Base-by-base conservation (phyloP, 2,329 filamentous ascomycete species). In the Aspergillus sp. region DNA sequence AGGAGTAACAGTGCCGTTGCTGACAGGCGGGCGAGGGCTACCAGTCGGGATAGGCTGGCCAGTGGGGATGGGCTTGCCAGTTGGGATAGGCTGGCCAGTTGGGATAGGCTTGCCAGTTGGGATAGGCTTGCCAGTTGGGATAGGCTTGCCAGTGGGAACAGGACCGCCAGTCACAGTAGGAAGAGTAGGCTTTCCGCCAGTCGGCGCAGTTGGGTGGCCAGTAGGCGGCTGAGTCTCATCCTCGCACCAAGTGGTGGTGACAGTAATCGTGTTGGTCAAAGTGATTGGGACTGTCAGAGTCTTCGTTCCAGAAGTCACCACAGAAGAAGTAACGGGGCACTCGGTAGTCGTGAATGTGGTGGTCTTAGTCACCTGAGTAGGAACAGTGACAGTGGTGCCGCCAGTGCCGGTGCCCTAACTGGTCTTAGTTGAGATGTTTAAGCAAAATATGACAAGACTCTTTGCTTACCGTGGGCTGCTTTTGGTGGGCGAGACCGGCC, bases 321-420 rank as follows among this genome's bases (percentile, higher is more conserved):
- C 58, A 21, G 69, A 64, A 17, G 63, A 62, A 56, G 69, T 68
- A 53, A 72, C 70, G 59, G 73, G 71, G 65, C 66, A 70, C 50
- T 62, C 63, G 40, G 72, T 75, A 57, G 72, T 75, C 58, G 69
- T 66, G 54, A 60, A 64, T 24, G 72, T 74, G 55, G 67, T 66
- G 19, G 68, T 72, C 65, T 66, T 70, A 60, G 70, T 70, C 57
- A 66, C 64, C 40, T 56, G 56, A 19, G 17, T 12, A 8, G 35
- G 19, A 14, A 24, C 33, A 27, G 33, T 39, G 24, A 8, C 37
- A 19, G n/a, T 44, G 17, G 17, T 27, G 12, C 23, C 37, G 23
- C 37, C 12, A 5, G 35, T 37, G 15, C 35, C 35, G 5, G 35
- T 37, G 7, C 14, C 14, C 48, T 51, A 51, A 17, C 40, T 6